Evolutionary conservation across 495 filamentous ascomycete genomes (phyloP).

Genomic region (Penicillium bovifimosum): DNA sequence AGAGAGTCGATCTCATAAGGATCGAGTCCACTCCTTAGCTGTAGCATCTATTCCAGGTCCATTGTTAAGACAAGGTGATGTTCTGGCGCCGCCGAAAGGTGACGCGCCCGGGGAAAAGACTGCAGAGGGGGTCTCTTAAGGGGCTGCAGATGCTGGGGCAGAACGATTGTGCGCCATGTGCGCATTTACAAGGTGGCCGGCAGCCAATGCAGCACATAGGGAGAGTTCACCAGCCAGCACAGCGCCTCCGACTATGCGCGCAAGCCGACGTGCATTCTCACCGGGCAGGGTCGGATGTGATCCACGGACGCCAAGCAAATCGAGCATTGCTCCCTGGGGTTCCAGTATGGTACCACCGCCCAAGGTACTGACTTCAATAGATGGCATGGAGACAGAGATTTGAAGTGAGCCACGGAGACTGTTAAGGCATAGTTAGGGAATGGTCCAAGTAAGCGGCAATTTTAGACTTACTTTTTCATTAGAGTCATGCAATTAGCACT

Average conservation of each 20-base stretch:
- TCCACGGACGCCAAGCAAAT: constrained; percentile 88
- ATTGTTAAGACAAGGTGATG: too few species aligned
- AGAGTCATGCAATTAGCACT: constrained; percentile 96
- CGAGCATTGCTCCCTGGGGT: constrained; percentile 92
- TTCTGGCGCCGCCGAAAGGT: too few species aligned
- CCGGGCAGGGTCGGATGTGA: constrained; percentile 85
- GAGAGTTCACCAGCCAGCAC: constrained; percentile 87
- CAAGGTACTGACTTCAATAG: constrained; percentile 93
- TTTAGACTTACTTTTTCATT: constrained; percentile 87
- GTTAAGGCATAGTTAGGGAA: constrained; percentile 8
- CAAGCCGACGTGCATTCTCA: constrained; percentile 83
- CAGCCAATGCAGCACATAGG: constrained; percentile 83
- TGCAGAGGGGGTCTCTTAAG: too few species aligned
- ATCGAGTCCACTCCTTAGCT: too few species aligned
- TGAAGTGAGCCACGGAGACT: constrained; percentile 87
- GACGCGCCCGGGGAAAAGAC: too few species aligned
- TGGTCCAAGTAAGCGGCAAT: neutral
- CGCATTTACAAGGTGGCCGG: constrained; percentile 84
- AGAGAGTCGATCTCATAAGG: too few species aligned
- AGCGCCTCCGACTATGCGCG: constrained; percentile 79
- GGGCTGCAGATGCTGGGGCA: too few species aligned
- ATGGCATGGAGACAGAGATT: constrained; percentile 95
- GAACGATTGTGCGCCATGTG: constrained; percentile 98
- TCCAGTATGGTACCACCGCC: constrained; percentile 96
- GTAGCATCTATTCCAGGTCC: too few species aligned